phyloP scores from a whole-genome alignment of 1,284 basidiomycete species.

The Wolfiporia cocos region DNA sequence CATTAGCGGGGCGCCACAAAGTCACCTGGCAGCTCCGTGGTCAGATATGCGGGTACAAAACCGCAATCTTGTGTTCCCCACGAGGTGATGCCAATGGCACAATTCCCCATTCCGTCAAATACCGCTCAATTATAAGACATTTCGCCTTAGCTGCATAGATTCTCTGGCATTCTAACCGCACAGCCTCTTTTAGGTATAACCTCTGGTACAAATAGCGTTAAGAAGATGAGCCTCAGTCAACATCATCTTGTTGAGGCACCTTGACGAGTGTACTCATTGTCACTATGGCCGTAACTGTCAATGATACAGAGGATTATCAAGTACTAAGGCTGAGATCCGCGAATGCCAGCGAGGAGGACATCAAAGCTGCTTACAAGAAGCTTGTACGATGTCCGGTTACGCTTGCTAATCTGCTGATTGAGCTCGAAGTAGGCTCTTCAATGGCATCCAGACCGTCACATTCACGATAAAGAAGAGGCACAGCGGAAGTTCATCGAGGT shows the following conservation, averaged over 20 bases:
- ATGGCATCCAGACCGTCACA: constrained; percentile 88
- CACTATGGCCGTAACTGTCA: constrained; percentile 18
- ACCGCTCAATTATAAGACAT: too few species aligned
- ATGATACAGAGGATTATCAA: constrained; percentile 19
- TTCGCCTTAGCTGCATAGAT: too few species aligned
- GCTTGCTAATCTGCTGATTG: constrained; percentile 4
- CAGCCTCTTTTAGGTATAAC: too few species aligned
- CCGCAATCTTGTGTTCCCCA: too few species aligned
- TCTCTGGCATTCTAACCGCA: too few species aligned
- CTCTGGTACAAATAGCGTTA: background rate
- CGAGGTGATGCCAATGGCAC: too few species aligned
- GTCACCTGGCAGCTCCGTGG: too few species aligned
- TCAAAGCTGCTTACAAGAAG: constrained; percentile 84
- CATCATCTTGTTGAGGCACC: constrained; percentile 4
- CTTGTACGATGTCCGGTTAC: constrained; percentile 38
- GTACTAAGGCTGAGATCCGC: constrained; percentile 21
- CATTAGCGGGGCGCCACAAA: too few species aligned
- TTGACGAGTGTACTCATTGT: constrained; percentile 10
- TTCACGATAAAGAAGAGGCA: constrained; percentile 47
- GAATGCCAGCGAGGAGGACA: constrained; percentile 53
- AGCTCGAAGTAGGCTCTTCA: constrained; percentile 61
- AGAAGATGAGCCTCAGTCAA: constrained; percentile 5
- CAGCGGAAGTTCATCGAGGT: constrained; percentile 75
- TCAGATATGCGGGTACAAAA: too few species aligned
- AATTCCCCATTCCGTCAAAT: too few species aligned